Base-by-base conservation (phyloP, 352 stramenopile species). In the Phytophthora tentaculata region DNA sequence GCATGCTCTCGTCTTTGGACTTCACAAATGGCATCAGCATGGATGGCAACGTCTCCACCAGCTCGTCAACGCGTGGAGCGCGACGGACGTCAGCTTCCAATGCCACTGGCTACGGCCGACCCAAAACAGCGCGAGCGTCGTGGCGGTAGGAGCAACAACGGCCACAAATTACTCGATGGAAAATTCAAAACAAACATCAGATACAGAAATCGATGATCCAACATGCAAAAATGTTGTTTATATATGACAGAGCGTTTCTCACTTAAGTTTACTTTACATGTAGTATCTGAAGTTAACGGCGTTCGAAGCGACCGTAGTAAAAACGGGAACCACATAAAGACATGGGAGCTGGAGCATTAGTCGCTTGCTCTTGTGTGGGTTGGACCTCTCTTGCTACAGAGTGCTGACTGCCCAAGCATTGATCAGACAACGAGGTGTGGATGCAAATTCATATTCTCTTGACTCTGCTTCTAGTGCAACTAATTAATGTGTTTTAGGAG, bases 71-170 rank as follows among this genome's bases (percentile, higher is more conserved):
- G 8, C 60, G 66, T 23, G 51, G 70, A 47, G 43, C 35, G n/a
- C 52, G 70, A 43, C 69, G 62, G 53, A 64, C 61, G 47, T 68
- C 66, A 12, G 23, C 60, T 8, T 49, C 61, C 9, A 47, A 49
- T n/a, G 23, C 53, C 22, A 62, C 52, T 41, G 57, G 56, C 5
- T 75, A 72, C 20, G 61, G 62, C n/a, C 56, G 68, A 48, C 35
- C 67, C 10, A 83, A 74, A 50, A 73, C 67, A 48, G 44, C 70
- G 29, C 76, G 82, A 54, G 80, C 78, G 19, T 79, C 84, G 32
- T 90, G 80, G 80, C 80, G 84, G 69, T 90, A 76, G 26, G 48
- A n/a, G n/a, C n/a, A n/a, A n/a, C n/a, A n/a, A n/a, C n/a, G n/a
- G n/a, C n/a, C n/a, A n/a, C 14, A 43, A 43, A 19, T 5, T 43